Conservation (phyloP, 1,284 basidiomycete genomes). For the Boletellus deceptivus region DNA sequence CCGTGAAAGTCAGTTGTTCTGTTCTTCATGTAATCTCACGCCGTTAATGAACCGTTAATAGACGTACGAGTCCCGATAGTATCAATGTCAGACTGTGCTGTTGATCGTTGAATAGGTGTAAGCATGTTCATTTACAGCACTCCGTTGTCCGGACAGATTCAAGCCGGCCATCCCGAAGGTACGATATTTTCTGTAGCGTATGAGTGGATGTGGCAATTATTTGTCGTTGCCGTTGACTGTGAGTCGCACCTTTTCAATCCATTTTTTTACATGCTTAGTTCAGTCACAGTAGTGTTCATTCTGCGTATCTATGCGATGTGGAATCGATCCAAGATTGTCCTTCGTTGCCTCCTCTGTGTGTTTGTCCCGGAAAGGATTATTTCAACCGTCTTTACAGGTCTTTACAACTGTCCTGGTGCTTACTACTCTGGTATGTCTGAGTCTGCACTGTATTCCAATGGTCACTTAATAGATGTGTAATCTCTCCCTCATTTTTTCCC, state of each 20-base stretch:
- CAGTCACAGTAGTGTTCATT: conserved; percentile 16
- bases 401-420: neutral
- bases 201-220: neutral
- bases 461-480: too few species aligned
- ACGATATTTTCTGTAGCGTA: neutral
- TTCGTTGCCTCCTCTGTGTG: neutral
- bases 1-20: neutral
- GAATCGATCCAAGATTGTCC: conserved; percentile 7
- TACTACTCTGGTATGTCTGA: conserved; percentile 2
- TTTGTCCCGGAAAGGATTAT: neutral
- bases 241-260: neutral
- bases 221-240: conserved; percentile 10
- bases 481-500: too few species aligned
- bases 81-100: neutral
- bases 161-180: conserved; percentile 1
- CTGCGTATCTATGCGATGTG: conserved; percentile 19
- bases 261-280: neutral
- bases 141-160: neutral
- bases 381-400: neutral
- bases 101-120: neutral
- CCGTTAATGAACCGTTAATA: neutral
- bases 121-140: neutral
- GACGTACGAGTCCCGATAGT: neutral
- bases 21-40: neutral
- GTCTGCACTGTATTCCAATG: neutral